Conservation (phyloP, 108 stramenopile species). For the Skeletonema potamos region DNA sequence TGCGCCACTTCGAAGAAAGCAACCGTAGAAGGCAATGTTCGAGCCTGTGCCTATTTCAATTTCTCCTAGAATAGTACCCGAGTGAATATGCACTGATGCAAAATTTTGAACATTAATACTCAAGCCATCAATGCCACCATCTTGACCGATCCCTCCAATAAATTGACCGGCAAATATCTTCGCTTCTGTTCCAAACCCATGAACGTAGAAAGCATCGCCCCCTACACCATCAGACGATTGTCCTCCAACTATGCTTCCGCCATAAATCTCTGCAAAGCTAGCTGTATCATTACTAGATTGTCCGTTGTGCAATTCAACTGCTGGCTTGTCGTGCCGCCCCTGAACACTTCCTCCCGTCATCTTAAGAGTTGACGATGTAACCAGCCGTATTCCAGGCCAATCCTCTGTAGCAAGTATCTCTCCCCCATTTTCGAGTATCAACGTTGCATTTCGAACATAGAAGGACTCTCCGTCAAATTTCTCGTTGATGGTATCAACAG, state of each 20-base stretch:
- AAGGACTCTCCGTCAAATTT: not conserved
- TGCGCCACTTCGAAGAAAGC: not conserved
- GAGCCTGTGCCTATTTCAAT: slow-evolving; percentile 1
- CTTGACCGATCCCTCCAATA: not conserved
- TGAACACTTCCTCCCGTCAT: not conserved
- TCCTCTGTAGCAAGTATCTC: not conserved
- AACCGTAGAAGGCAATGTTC: slow-evolving; percentile 1
- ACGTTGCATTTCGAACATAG: not conserved
- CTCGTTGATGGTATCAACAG: not conserved
- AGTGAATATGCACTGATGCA: slow-evolving; percentile 13
- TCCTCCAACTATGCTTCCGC: not conserved
- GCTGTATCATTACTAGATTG: slow-evolving; percentile 4
- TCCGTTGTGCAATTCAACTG: slow-evolving; percentile 11
- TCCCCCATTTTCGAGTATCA: not conserved
- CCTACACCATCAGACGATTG: not conserved
- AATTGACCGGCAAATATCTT: not conserved
- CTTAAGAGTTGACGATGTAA: not conserved
- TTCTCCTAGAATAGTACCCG: not conserved
- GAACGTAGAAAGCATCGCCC: slow-evolving; percentile 8
- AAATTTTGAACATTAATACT: slow-evolving; percentile 5
- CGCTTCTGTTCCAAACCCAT: slow-evolving; percentile 13
- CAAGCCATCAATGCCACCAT: not conserved
- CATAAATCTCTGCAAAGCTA: slow-evolving; percentile 1
- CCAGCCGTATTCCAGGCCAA: not conserved
- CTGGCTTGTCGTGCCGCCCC: not conserved